These are phyloP conservation scores for Coleophoma crateriformis DNA, from an alignment of 2,329 filamentous ascomycete species.

Conservation along the genomic window DNA sequence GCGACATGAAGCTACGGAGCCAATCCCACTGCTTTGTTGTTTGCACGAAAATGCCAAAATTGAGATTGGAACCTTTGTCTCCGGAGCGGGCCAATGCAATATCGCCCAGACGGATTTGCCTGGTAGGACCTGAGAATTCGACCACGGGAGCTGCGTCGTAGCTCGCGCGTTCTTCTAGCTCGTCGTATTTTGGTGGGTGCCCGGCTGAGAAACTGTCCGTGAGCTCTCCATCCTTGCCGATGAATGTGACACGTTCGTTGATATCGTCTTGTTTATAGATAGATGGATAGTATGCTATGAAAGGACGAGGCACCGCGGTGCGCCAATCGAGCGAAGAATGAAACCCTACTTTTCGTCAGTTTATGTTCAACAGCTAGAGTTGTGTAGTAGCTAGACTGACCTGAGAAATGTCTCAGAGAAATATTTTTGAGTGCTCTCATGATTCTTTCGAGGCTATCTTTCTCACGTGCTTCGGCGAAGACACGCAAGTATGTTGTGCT, in stretches of 20 bases:
- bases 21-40: constrained; percentile 31
- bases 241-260: no score
- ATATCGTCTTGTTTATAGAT: no score
- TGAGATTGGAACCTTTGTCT: constrained; percentile 28
- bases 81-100: neutral
- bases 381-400: constrained; percentile 26
- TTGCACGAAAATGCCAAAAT: constrained; percentile 34
- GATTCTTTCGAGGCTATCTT: constrained; percentile 12
- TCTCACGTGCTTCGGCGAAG: constrained; percentile 38
- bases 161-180: neutral
- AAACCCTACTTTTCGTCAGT: constrained; percentile 24
- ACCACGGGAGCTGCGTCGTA: constrained; percentile 4
- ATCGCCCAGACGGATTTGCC: neutral
- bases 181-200: neutral
- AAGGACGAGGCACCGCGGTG: constrained; percentile 6
- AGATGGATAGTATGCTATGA: constrained; percentile 8
- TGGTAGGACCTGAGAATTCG: constrained; percentile 10
- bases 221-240: neutral
- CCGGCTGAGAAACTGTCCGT: constrained; percentile 14
- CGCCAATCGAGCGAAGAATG: constrained; percentile 12
- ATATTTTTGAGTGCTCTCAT: no score
- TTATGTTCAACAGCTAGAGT: constrained; percentile 29
- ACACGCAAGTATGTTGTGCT: constrained; percentile 36
- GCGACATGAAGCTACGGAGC: constrained; percentile 20
- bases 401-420: no score